Evolutionary conservation across 2,329 filamentous ascomycete species (phyloP), one percentile per base, ranked within the genome.

Genomic region (Zymoseptoria tritici): DNA sequence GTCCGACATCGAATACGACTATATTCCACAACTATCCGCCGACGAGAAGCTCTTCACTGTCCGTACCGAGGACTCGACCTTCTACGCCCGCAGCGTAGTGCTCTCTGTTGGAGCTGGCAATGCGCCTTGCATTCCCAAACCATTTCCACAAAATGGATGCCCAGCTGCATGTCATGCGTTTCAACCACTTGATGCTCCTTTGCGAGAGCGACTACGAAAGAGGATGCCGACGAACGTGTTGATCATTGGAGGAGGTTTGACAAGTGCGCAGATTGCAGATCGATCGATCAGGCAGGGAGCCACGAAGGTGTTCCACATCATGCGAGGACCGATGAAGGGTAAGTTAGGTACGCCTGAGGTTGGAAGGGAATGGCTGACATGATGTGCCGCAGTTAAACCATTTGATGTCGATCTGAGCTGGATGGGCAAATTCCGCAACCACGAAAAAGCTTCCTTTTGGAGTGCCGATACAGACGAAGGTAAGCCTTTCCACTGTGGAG

Each of bases 371-470:
- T 24, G 36, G 2, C 11, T 46, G 7, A 9, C 13, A 5, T 46
- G 55, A 8, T 9, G 1, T 20, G 13, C 16, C 9, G 50, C 54
- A 66, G 80, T 90, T 55, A 93, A 93, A 73, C 85, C 87, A 60
- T 93, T 93, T 64, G 90, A 93, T 66, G 81, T 93, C 22, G 83
- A 86, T 59, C 79, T 93, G 1, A 81, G 83, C 54, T 94, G 90
- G 90, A 88, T 93, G 73, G 88, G 87, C 9, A 93, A 93, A 71
- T 93, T 89, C 72, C 85, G 86, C 58, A 93, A 93, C 70, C 82
- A 85, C 57, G 85, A 89, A 65, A 88, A 92, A 70, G 86, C 89
- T 0, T 80, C 81, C 0, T 94, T 92, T 72, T 92, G 88, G 87
- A 84, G 83, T 6, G 87, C 88, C 3, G 88, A 91, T 66, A 83